Conservation (phyloP, 2,329 filamentous ascomycete species). For the Capronia coronata region DNA sequence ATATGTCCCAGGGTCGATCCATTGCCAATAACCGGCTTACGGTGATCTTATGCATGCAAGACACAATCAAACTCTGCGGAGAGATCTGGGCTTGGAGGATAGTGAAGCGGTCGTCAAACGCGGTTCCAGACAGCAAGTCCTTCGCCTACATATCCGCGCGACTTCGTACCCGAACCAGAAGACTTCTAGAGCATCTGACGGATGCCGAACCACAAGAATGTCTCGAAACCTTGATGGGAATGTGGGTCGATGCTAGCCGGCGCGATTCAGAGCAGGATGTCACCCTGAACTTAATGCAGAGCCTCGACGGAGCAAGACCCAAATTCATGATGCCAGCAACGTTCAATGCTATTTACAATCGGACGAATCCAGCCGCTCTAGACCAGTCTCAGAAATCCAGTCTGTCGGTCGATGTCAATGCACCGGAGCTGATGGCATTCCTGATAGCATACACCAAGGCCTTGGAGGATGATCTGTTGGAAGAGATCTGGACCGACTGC, state of each 20-base stretch:
- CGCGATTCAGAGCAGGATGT: conserved; percentile 43
- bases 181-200: conserved; percentile 87
- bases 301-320: conserved; percentile 82
- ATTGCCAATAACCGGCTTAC: conserved; percentile 92
- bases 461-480: conserved; percentile 92
- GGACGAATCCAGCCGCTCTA: conserved; percentile 75
- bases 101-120: conserved; percentile 51
- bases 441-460: conserved; percentile 83
- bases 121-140: conserved; percentile 66
- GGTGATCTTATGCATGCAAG: conserved; percentile 92
- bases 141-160: conserved; percentile 86
- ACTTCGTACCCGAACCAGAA: conserved; percentile 80
- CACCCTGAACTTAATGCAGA: conserved; percentile 80
- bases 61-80: conserved; percentile 87
- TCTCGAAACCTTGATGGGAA: conserved; percentile 78
- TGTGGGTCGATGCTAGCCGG: conserved; percentile 61
- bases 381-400: conserved; percentile 78
- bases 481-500: conserved; percentile 96
- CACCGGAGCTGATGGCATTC: conserved; percentile 80
- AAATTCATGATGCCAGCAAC: conserved; percentile 88
- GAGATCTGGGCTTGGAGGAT: conserved; percentile 91
- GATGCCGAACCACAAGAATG: conserved; percentile 88
- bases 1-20: conserved; percentile 71
- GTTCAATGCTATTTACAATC: conserved; percentile 92
- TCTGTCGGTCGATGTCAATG: conserved; percentile 74